Conservation (phyloP, 2,329 filamentous ascomycete genomes). For the Aspergillus piperis region DNA sequence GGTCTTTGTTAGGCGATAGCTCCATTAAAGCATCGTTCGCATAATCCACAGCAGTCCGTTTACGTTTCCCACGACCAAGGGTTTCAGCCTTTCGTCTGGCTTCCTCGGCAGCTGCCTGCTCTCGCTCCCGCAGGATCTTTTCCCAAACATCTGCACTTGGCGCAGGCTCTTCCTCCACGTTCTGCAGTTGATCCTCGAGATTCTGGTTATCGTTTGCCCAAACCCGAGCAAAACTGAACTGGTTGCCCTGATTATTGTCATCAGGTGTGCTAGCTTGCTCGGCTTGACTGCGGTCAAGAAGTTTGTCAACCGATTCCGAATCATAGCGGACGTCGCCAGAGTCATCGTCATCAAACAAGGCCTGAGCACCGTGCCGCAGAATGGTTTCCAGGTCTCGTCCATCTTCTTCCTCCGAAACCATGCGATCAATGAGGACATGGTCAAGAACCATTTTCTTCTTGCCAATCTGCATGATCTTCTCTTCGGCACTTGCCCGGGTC, state of each 20-base stretch:
- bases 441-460: slow-evolving; percentile 95
- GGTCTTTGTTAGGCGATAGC: slow-evolving; percentile 26
- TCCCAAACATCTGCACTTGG: slow-evolving; percentile 80
- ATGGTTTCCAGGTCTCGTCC: slow-evolving; percentile 83
- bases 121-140: slow-evolving; percentile 79
- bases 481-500: slow-evolving; percentile 84
- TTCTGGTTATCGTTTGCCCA: slow-evolving; percentile 81
- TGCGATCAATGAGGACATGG: slow-evolving; percentile 88
- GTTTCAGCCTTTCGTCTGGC: slow-evolving; percentile 68
- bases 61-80: slow-evolving; percentile 83
- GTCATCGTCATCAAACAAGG: slow-evolving; percentile 77
- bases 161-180: slow-evolving; percentile 50
- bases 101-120: slow-evolving; percentile 73
- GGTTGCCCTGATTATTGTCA: slow-evolving; percentile 69
- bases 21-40: slow-evolving; percentile 18
- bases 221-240: slow-evolving; percentile 86
- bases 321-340: slow-evolving; percentile 78
- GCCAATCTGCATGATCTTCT: slow-evolving; percentile 94
- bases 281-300: slow-evolving; percentile 82
- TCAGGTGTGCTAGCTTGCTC: slow-evolving; percentile 69
- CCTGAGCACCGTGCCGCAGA: slow-evolving; percentile 80
- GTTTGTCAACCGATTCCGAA: slow-evolving; percentile 75
- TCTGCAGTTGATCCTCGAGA: slow-evolving; percentile 64
- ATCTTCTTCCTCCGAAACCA: slow-evolving; percentile 80
- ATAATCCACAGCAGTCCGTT: slow-evolving; percentile 56